A percentile compares a stretch with the other conserved stretches of the same genome.
phyloP scores from a whole-genome alignment of 805 yeast species.

The Priceomyces carsonii region DNA sequence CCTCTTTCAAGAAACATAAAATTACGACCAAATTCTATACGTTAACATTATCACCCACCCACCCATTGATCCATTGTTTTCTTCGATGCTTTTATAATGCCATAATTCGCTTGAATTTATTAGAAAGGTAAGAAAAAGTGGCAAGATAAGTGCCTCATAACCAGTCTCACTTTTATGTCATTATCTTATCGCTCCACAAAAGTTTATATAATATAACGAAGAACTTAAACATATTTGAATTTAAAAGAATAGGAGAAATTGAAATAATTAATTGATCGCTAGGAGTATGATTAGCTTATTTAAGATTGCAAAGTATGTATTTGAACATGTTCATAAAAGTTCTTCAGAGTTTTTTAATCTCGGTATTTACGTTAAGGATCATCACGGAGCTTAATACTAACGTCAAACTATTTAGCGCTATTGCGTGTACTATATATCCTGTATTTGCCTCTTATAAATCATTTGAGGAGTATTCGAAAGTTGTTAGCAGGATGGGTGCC shows the following conservation, averaged over 20 bases:
- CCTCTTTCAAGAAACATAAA: too few relatives aligned
- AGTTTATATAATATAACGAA: constrained; percentile 2
- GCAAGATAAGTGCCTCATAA: constrained; percentile 9
- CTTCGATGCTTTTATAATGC: too few relatives aligned
- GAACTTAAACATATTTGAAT: not conserved
- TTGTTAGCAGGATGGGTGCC: constrained; percentile 28
- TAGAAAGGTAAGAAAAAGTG: too few relatives aligned
- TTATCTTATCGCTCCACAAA: constrained; percentile 12
- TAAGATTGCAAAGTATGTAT: constrained; percentile 9
- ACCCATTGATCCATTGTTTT: too few relatives aligned
- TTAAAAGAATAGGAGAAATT: not conserved
- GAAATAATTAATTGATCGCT: constrained; percentile 1
- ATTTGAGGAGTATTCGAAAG: constrained; percentile 41
- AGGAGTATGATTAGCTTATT: constrained; percentile 16
- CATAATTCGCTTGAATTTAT: too few relatives aligned
- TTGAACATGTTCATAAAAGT: not conserved
- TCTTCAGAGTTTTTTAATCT: too few relatives aligned
- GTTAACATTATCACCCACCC: too few relatives aligned
- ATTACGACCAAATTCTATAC: too few relatives aligned
- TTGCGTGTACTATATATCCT: constrained; percentile 55
- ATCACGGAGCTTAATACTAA: constrained; percentile 8
- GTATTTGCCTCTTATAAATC: constrained; percentile 61
- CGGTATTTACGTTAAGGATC: not conserved
- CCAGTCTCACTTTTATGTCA: constrained; percentile 5
- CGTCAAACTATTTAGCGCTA: constrained; percentile 19